phyloP scores from a whole-genome alignment of 2,329 filamentous ascomycete species.

The Colletotrichum zoysiae region DNA sequence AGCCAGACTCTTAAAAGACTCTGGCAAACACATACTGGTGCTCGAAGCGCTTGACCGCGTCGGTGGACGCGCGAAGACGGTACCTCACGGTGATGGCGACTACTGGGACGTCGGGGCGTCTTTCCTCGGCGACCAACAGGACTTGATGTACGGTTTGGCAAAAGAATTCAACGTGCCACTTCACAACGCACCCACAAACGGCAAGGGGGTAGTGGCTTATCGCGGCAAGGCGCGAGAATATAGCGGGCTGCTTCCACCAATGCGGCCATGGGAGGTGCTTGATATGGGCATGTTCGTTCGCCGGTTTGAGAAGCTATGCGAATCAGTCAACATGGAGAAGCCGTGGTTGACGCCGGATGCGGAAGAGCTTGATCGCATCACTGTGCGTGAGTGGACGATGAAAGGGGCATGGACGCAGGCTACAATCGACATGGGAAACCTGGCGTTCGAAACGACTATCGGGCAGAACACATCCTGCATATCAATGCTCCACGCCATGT shows the following conservation, averaged over 20 bases:
- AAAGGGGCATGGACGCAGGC: conserved; percentile 28
- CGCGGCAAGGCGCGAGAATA: conserved; percentile 35
- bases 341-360: conserved; percentile 36
- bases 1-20: conserved; percentile 32
- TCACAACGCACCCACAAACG: conserved; percentile 15
- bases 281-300: conserved; percentile 26
- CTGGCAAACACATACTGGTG: conserved; percentile 29
- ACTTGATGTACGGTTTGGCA: conserved; percentile 37
- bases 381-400: conserved; percentile 28
- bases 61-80: conserved; percentile 38
- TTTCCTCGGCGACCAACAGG: conserved; percentile 43
- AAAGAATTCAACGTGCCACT: conserved; percentile 30
- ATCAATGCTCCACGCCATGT: conserved; percentile 41
- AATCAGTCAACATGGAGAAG: conserved; percentile 34
- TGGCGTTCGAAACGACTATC: conserved; percentile 32
- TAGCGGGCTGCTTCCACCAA: conserved; percentile 38
- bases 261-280: conserved; percentile 38
- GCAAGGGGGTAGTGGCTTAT: conserved; percentile 37
- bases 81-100: conserved; percentile 30
- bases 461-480: conserved; percentile 34
- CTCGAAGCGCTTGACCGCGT: conserved; percentile 41
- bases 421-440: conserved; percentile 20
- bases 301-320: conserved; percentile 35
- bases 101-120: conserved; percentile 44
- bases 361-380: conserved; percentile 31